phyloP scores from a whole-genome alignment of 164 flowering plant species.

The Pachysandra terminalis region DNA sequence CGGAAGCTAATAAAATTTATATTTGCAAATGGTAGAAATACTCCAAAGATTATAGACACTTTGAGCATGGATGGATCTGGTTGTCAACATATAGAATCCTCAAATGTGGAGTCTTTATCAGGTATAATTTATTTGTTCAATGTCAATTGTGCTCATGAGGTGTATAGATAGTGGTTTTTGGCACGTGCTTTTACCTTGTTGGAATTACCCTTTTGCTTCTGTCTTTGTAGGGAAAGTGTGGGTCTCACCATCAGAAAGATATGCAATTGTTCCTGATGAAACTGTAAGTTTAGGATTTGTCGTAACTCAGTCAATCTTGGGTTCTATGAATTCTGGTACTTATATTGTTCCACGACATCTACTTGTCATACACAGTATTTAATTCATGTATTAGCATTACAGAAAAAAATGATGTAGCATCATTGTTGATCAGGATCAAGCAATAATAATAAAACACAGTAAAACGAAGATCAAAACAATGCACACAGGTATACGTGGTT shows the following conservation, averaged over 20 bases:
- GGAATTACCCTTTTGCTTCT: background rate
- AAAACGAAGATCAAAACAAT: no score
- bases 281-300: constrained; percentile 38
- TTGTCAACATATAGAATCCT: constrained; percentile 61
- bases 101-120: constrained; percentile 53
- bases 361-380: background rate
- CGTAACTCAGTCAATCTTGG: background rate
- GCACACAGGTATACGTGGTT: no score
- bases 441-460: no score
- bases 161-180: background rate
- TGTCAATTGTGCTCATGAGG: background rate
- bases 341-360: background rate
- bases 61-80: constrained; percentile 81
- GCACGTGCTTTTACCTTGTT: background rate
- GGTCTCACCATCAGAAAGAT: constrained; percentile 79
- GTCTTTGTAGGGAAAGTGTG: constrained; percentile 53
- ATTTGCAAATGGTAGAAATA: constrained; percentile 40
- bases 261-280: constrained; percentile 96
- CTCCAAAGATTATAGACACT: constrained; percentile 73
- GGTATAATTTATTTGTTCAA: constrained; percentile 30
- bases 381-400: no score
- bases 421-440: no score
- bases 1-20: background rate
- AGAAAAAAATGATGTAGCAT: no score
- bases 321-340: no score